These are phyloP conservation scores for Rhizophlyctis rosea DNA, from an alignment of 192 early-diverging fungal species.

Conservation along the genomic window DNA sequence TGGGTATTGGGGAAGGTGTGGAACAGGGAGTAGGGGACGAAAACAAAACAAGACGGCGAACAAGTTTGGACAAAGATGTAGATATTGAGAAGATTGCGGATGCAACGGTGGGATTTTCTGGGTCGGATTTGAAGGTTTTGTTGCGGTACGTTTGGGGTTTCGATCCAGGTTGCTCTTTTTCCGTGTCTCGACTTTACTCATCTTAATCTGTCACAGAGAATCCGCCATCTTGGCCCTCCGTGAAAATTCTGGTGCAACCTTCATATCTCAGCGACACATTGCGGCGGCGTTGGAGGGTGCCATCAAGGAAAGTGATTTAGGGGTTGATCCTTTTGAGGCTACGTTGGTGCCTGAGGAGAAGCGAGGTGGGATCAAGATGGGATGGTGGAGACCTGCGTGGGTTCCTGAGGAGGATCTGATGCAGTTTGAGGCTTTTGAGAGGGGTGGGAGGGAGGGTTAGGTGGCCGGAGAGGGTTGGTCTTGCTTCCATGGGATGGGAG, in stretches of 20 bases:
- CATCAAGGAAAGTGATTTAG: neutral
- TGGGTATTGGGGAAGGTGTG: neutral
- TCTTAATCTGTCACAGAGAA: conserved; percentile 16
- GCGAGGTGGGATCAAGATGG: neutral
- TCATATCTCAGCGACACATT: conserved; percentile 23
- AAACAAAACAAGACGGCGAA: conserved; percentile 26
- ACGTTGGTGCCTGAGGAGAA: neutral
- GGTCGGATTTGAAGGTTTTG: conserved; percentile 56
- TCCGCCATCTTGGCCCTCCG: conserved; percentile 27
- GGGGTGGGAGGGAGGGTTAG: conserved; percentile 7
- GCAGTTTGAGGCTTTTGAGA: conserved; percentile 24
- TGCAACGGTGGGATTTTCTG: conserved; percentile 58
- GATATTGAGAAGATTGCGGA: conserved; percentile 45
- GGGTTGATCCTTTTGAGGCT: conserved; percentile 6
- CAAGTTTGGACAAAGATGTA: conserved; percentile 44
- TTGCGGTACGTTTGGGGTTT: conserved; percentile 27
- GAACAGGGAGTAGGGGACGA: neutral
- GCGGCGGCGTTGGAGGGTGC: conserved; percentile 24
- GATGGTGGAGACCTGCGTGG: conserved; percentile 36
- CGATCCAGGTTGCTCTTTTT: neutral
- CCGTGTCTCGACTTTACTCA: neutral
- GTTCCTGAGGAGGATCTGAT: conserved; percentile 19
- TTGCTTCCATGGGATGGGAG: too few species aligned
- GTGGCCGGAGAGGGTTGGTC: too few species aligned
- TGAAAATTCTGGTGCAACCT: neutral